Evolutionary conservation across 176 grass and related monocot genomes (phyloP).

Genomic region (Oryza officinalis): DNA sequence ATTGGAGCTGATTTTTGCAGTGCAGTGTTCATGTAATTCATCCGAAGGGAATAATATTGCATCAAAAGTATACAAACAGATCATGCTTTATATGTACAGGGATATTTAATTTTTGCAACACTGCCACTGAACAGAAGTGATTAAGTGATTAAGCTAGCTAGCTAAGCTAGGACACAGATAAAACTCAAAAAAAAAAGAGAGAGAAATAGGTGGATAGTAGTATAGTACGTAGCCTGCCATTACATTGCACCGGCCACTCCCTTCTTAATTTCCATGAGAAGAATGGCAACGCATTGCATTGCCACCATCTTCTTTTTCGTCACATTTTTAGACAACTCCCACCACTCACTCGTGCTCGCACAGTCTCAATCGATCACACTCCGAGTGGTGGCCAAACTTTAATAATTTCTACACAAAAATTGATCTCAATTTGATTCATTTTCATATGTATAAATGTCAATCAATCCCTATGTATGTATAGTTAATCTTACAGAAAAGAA

Average conservation of each 20-base stretch:
- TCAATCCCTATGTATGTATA: conserved; percentile 6
- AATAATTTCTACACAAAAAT: conserved; percentile 3
- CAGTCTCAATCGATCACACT: background rate
- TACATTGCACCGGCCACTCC: conserved; percentile 40
- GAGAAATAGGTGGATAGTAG: conserved; percentile 25
- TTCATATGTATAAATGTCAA: conserved; percentile 26
- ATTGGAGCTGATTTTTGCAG: background rate
- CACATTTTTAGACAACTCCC: conserved; percentile 50
- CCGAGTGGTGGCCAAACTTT: conserved; percentile 36
- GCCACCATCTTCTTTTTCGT: background rate
- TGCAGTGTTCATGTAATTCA: background rate
- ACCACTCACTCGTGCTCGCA: conserved; percentile 37
- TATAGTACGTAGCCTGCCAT: conserved; percentile 20
- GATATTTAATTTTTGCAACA: background rate
- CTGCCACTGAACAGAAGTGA: background rate
- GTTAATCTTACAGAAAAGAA: conserved; percentile 46
- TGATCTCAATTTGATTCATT: conserved; percentile 8
- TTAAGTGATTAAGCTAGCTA: background rate
- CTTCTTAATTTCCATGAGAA: conserved; percentile 33
- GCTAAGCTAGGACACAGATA: background rate
- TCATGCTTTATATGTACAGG: background rate
- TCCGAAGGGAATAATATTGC: background rate
- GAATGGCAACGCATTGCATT: background rate
- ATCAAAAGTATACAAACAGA: background rate
- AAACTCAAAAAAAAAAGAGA: background rate